phyloP scores from a whole-genome alignment of 768 basidiomycete species.

The Boletus subcaerulescens region DNA sequence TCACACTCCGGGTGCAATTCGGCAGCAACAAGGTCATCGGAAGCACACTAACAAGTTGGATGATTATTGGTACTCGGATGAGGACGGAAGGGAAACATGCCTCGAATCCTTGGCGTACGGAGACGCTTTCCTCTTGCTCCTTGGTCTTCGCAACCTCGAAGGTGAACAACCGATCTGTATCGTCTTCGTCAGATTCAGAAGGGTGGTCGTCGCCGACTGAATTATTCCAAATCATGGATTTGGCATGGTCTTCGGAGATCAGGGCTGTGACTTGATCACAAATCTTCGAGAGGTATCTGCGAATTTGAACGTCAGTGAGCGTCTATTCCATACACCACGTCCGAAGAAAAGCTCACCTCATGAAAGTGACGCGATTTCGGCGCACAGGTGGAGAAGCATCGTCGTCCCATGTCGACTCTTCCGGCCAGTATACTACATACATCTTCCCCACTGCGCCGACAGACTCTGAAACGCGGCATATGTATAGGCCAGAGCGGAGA shows the following conservation, averaged over 20 bases:
- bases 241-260: slow-evolving; percentile 45
- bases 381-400: slow-evolving; percentile 43
- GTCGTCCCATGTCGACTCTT: slow-evolving; percentile 57
- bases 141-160: slow-evolving; percentile 56
- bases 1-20: slow-evolving; percentile 21
- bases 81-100: slow-evolving; percentile 24
- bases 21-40: slow-evolving; percentile 16
- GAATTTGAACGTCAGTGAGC: not conserved
- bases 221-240: slow-evolving; percentile 43
- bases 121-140: slow-evolving; percentile 54
- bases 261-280: slow-evolving; percentile 51
- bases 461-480: slow-evolving; percentile 28
- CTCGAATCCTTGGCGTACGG: slow-evolving; percentile 42
- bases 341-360: slow-evolving; percentile 40
- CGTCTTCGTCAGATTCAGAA: slow-evolving; percentile 34
- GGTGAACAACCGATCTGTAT: slow-evolving; percentile 50
- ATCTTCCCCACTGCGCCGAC: slow-evolving; percentile 20
- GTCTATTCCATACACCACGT: not conserved
- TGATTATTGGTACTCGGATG: not conserved
- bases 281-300: slow-evolving; percentile 58
- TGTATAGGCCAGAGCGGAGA: slow-evolving; percentile 52
- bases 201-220: slow-evolving; percentile 27
- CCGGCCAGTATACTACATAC: slow-evolving; percentile 61
- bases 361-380: slow-evolving; percentile 57
- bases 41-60: slow-evolving; percentile 6